Base-by-base conservation (phyloP, 2,329 filamentous ascomycete species). In the Alternaria atra region DNA sequence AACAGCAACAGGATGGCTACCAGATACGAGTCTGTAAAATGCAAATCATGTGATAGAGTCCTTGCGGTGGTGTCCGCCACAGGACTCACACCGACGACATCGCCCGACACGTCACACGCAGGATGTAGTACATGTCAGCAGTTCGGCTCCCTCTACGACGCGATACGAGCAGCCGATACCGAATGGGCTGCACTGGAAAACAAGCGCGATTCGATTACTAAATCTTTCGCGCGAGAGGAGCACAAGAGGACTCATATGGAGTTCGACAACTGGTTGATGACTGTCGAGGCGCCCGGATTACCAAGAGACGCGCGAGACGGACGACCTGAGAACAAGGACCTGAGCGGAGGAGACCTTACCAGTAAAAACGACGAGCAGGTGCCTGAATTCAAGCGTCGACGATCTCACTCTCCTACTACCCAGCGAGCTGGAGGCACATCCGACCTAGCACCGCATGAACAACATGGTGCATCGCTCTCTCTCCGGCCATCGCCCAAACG, bases 231-330 rank as follows among this genome's bases (percentile, higher is more conserved):
- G 17, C 57, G 69, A 6, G 53, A 61, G 5, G 64, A 61, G 5
- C 35, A 62, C 39, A 67, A 59, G 17, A 57, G 27, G 30, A 63
- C 66, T 13, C 68, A 66, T 17, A 65, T 67, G 55, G 62, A 62
- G 3, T 65, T 73, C 32, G 67, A 69, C 15, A 77, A 77, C 46
- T 73, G 71, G 47, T 43, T 76, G 32, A 60, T 74, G 23, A 47
- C 50, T 17, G 60, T 72, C 10, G 70, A 75, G 55, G 60, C 57
- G 13, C 44, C 47, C n/a, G 27, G 32, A 20, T 27, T 32, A 27
- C 30, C 42, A 42, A 30, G 20, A 47, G n/a, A 35, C 37, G 42
- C 55, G 43, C 48, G 29, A 9, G 40, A 61, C 25, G 42, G 34
- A 6, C 32, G 25, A 10, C 17, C 20, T n/a, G 37, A 63, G 15